Conservation (phyloP, 2,329 filamentous ascomycete genomes). For the Neurospora sp. region DNA sequence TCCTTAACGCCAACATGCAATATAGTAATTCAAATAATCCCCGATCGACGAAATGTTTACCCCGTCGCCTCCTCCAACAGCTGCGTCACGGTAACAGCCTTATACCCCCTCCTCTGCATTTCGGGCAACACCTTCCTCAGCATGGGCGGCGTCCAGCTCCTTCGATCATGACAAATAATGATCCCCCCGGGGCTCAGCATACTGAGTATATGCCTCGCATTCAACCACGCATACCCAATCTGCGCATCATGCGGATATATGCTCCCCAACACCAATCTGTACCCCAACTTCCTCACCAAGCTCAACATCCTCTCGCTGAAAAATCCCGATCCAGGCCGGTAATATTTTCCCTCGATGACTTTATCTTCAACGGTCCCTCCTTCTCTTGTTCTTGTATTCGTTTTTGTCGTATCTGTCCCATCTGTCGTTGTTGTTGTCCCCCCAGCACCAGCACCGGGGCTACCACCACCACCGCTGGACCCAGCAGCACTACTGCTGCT, state of each 20-base stretch:
- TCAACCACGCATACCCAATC: slow-evolving; percentile 57
- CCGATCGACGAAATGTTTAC: not conserved
- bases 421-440: not conserved
- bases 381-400: slow-evolving; percentile 1
- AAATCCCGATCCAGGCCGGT: slow-evolving; percentile 76
- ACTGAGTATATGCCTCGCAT: slow-evolving; percentile 70
- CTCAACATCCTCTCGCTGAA: slow-evolving; percentile 64
- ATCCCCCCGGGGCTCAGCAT: slow-evolving; percentile 70
- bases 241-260: slow-evolving; percentile 92
- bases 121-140: slow-evolving; percentile 62
- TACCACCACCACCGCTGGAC: not conserved
- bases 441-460: not conserved
- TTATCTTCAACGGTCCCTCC: slow-evolving; percentile 23
- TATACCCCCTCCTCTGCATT: slow-evolving; percentile 59
- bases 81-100: slow-evolving; percentile 60
- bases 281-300: slow-evolving; percentile 51
- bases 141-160: slow-evolving; percentile 79
- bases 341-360: slow-evolving; percentile 47
- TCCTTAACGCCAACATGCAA: not conserved
- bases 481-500: too few species aligned
- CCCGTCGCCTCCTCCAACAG: slow-evolving; percentile 38
- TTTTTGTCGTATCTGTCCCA: not conserved
- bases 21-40: not conserved
- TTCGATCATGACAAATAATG: slow-evolving; percentile 77
- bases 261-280: slow-evolving; percentile 67